Evolutionary conservation across 2,329 filamentous ascomycete genomes (phyloP), one percentile per base, ranked within the genome.

Genomic region (Talaromyces islandicus): DNA sequence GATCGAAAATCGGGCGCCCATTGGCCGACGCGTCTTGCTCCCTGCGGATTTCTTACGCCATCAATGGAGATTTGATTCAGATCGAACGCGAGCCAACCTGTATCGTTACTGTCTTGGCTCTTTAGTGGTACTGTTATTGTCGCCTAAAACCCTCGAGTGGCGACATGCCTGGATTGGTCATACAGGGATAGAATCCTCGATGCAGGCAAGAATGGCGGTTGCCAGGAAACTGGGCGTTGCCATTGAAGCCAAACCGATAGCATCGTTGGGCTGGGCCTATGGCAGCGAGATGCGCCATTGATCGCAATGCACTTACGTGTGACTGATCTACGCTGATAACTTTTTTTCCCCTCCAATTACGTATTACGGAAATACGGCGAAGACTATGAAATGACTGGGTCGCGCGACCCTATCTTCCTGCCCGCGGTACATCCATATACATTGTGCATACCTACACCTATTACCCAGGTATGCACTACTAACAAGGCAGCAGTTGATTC

Each of bases 21-120:
- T 59, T 55, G 60, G 56, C 24, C 46, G 53, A 59, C 60, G 60
- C 56, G 60, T 59, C 51, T 21, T 46, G n/a, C 43, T 46, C 17
- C 21, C 19, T 11, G 9, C 4, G n/a, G 21, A 46, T 46, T 46
- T 19, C 43, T 46, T 46, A 46, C n/a, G 17, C n/a, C 10, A 7
- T 10, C 43, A 11, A 24, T 24, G n/a, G 11, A 5, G 14, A 12
- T 35, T 35, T 35, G 32, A 46, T 46, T 24, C 43, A 21, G 11
- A 7, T 7, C 35, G 12, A 38, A 38, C 14, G 17, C 21, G 43
- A 46, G 17, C 21, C 21, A 0, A 46, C 9, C 7, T 46, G 43
- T 46, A 24, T 46, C 17, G 19, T 12, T 24, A 21, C 19, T 24
- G 19, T 46, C 43, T 46, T 24, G 7, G 3, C 35, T 38, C 35